Evolutionary conservation across 352 stramenopile species (phyloP).

Genomic region (Phytophthora sp.): DNA sequence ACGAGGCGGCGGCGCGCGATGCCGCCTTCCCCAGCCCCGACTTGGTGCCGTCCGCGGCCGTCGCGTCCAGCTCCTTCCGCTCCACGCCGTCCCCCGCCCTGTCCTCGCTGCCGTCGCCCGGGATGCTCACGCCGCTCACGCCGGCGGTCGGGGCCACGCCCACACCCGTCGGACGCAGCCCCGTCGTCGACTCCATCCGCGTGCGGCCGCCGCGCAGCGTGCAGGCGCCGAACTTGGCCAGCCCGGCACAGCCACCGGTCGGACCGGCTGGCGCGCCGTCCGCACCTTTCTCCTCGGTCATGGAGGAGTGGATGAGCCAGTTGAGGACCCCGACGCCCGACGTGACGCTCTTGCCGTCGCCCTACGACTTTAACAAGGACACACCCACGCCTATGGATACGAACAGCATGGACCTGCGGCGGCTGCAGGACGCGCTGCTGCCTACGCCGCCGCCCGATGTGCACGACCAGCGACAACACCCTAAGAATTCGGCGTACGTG

Average conservation of each 20-base stretch:
- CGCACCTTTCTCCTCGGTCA: slow-evolving; percentile 69
- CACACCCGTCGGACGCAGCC: slow-evolving; percentile 40
- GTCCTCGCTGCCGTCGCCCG: slow-evolving; percentile 52
- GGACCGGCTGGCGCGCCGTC: slow-evolving; percentile 32
- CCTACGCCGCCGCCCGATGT: slow-evolving; percentile 69
- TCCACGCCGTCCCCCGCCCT: slow-evolving; percentile 39
- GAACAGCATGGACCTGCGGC: slow-evolving; percentile 66
- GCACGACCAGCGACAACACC: slow-evolving; percentile 63
- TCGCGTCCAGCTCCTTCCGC: slow-evolving; percentile 40
- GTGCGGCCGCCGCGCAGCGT: slow-evolving; percentile 22
- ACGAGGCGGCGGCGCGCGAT: slow-evolving; percentile 42
- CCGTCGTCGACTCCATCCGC: slow-evolving; percentile 37
- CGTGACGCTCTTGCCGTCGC: slow-evolving; percentile 79
- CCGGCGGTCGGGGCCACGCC: slow-evolving; percentile 11
- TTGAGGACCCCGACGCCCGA: slow-evolving; percentile 78
- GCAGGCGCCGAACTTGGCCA: slow-evolving; percentile 17
- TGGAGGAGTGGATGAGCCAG: slow-evolving; percentile 86
- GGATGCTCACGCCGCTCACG: slow-evolving; percentile 60
- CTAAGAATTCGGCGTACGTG: slow-evolving; percentile 70
- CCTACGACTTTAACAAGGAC: slow-evolving; percentile 81
- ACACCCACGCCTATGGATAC: slow-evolving; percentile 75
- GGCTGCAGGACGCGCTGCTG: slow-evolving; percentile 78
- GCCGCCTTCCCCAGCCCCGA: slow-evolving; percentile 45
- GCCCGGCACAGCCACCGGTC: slow-evolving; percentile 20
- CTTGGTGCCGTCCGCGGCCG: slow-evolving; percentile 25